Evolutionary conservation across 169 alveolate genomes (phyloP), one percentile per base, ranked within the genome.

Genomic region (Cryptosporidium canis): DNA sequence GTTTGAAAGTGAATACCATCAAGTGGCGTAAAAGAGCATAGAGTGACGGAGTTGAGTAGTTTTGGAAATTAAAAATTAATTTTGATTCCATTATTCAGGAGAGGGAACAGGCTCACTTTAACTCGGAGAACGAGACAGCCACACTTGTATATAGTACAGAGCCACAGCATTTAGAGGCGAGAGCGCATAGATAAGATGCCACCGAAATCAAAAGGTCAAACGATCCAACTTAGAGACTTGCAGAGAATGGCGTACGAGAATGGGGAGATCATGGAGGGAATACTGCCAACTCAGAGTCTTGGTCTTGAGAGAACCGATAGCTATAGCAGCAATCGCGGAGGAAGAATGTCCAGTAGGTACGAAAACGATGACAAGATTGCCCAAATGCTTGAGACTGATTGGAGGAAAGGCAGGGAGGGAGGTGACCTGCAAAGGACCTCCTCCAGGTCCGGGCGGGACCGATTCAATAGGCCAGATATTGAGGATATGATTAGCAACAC

Each of bases 201-300:
- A 56, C 87, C 72, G 14, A 77, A 55, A 58, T 77, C 72, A 27
- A 77, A 61, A 58, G 87, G 87, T 41, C 87, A 77, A 27, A 77
- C 87, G 16, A 77, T 77, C 51, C 87, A 77, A 58, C 58, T 77
- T 24, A 35, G 87, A n/a, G 87, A 55, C 65, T 43, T 77, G 47
- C 87, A 77, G 29, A 55, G 87, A 58, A 58, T 77, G 87, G 87
- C 71, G 12, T 77, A 77, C 29, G 87, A 77, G 45, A 77, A 63
- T 77, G 72, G 87, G 7, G 67, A 77, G 44, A 41, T 44, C 2
- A 77, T 58, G 70, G 87, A 77, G 9, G 55, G 66, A 7, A 61
- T 77, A 12, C 27, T 77, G 35, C 87, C 87, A 44, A 43, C 87
- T 21, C 87, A 77, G 31, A 77, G 87, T 43, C 87, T 44, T 27